phyloP scores from a whole-genome alignment of 306 rosid species.

The Prunus fruticosa region DNA sequence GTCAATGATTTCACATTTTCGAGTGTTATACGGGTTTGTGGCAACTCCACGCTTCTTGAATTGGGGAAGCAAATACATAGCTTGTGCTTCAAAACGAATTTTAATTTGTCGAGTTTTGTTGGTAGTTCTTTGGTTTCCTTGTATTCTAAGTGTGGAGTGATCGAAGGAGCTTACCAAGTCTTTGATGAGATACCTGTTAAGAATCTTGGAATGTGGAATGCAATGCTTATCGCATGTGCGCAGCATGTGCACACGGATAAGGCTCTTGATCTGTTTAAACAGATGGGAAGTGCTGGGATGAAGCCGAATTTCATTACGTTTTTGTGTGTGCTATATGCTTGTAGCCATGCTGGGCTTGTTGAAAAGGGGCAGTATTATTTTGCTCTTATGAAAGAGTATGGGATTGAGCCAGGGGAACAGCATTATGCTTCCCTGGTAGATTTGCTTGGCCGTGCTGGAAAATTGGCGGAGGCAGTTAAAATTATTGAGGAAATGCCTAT shows the following conservation, averaged over 20 bases:
- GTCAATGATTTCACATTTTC: conserved; percentile 83
- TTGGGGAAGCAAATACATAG: conserved; percentile 78
- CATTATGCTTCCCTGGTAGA: conserved; percentile 84
- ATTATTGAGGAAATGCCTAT: conserved; percentile 65
- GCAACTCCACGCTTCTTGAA: conserved; percentile 56
- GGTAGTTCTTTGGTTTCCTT: conserved; percentile 74
- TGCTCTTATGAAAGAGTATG: conserved; percentile 55
- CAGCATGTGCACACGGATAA: conserved; percentile 69
- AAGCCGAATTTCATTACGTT: conserved; percentile 85
- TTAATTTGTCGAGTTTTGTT: conserved; percentile 66
- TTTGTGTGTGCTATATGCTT: conserved; percentile 73
- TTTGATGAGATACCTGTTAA: conserved; percentile 49
- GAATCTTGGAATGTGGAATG: conserved; percentile 94
- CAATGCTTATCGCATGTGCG: conserved; percentile 75
- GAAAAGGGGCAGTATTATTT: conserved; percentile 61
- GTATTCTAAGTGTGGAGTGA: conserved; percentile 74
- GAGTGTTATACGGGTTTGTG: conserved; percentile 72
- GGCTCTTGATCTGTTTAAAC: conserved; percentile 53
- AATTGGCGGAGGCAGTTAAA: conserved; percentile 59
- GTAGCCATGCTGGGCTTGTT: conserved; percentile 85
- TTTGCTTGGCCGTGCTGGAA: conserved; percentile 87
- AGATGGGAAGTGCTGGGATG: conserved; percentile 54
- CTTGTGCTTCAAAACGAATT: conserved; percentile 67
- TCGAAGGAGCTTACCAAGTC: conserved; percentile 62
- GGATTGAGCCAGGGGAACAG: conserved; percentile 68